Evolutionary conservation across 2,329 filamentous ascomycete species (phyloP).

Genomic region (Sarocladium kiliense): DNA sequence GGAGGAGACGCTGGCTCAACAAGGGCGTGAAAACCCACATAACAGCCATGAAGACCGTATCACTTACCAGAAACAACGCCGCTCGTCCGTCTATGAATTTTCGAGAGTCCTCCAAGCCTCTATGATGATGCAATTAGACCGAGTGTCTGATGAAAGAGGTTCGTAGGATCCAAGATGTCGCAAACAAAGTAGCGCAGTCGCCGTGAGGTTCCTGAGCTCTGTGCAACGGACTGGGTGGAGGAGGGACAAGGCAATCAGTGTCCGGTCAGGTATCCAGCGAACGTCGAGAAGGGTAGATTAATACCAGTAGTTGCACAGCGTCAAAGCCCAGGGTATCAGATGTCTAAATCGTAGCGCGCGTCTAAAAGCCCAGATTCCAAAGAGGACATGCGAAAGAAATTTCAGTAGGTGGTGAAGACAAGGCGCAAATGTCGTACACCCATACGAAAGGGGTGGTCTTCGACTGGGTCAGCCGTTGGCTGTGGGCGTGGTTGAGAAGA

Average conservation of each 20-base stretch:
- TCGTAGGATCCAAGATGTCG: neutral
- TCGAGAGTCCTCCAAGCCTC: neutral
- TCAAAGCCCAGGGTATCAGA: constrained; percentile 3
- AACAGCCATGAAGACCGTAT: too few species aligned
- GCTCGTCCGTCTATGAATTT: neutral
- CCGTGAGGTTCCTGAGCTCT: neutral
- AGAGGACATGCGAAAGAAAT: neutral
- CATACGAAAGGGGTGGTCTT: neutral
- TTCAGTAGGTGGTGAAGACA: neutral
- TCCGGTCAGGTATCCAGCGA: neutral
- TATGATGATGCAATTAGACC: neutral
- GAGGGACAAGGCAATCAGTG: neutral
- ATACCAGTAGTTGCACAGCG: constrained; percentile 1
- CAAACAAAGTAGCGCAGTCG: neutral
- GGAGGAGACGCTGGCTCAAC: too few species aligned
- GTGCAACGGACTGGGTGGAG: neutral
- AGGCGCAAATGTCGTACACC: neutral
- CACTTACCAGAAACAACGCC: neutral
- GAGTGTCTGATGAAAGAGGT: neutral
- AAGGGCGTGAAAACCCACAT: too few species aligned
- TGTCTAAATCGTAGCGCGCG: constrained; percentile 4
- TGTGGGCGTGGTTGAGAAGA: neutral
- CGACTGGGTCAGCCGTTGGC: neutral
- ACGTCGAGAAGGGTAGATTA: neutral
- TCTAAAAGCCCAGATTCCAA: constrained; percentile 5